Evolutionary conservation across 1,139 yeast species (phyloP), one percentile per base, ranked within the genome.

Genomic region (Nadsonia starkeyi-henricii): DNA sequence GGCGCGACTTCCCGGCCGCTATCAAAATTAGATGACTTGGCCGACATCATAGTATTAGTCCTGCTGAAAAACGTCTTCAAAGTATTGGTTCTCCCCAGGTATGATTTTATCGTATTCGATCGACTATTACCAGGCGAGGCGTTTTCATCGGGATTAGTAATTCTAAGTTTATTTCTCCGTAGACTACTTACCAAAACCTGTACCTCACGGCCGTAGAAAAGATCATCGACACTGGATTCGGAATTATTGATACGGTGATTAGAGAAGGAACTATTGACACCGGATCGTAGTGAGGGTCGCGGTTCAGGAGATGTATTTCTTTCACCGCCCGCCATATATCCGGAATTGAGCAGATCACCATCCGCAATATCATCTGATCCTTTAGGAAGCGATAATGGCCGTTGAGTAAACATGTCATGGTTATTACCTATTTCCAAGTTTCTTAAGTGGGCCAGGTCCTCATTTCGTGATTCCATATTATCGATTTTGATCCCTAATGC

Each of bases 161-260:
- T 79, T 37, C 82, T 67, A 46, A 83, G 66, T 45, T 74, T 73
- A 1, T 83, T 72, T 49, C 85, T 65, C 55, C 89, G 68, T 58
- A 78, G 77, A n/a, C 84, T 77, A 50, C 85, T 77, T 9, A 82
- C 89, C 53, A 83, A 63, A 8, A 83, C 83, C 59, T 82, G 91
- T 0, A 80, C 89, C 53, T 82, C 89, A 54, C 81, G 63, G 42
- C 73, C 69, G 41, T 69, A 69, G 52, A 74, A 73, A 13, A 71
- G 58, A 39, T 67, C 65, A 33, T 68, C 67, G 3, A 33, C 39
- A 15, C 39, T 33, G 4, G 39, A 33, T 33, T 33, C 17, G 4
- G 39, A 33, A 15, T 33, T 33, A 33, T 4, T 33, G 4, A 15
- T 13, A n/a, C 39, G 39, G 17, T 33, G 39, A n/a, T 33, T 33